Evolutionary conservation across 192 early-diverging fungal genomes (phyloP).

Genomic region (Coemansia sp.): DNA sequence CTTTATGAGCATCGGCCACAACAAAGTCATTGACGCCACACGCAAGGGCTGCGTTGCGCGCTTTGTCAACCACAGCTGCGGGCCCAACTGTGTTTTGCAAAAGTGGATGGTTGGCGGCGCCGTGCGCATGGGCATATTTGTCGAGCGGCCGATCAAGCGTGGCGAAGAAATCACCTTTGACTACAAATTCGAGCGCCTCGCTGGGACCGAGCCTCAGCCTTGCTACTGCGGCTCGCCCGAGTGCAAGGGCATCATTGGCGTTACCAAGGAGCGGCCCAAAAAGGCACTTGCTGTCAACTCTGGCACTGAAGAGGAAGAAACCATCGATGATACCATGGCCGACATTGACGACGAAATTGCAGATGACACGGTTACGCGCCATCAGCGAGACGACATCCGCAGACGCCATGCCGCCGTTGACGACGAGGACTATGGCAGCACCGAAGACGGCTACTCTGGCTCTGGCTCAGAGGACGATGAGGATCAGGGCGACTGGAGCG

Average conservation of each 20-base stretch:
- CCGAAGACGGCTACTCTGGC: conserved; percentile 34
- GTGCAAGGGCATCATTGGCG: conserved; percentile 92
- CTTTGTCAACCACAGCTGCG: conserved; percentile 98
- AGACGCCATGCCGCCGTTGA: conserved; percentile 49
- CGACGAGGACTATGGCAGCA: conserved; percentile 51
- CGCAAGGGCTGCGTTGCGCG: conserved; percentile 88
- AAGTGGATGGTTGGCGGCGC: conserved; percentile 95
- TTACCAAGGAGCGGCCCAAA: conserved; percentile 58
- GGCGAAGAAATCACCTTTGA: conserved; percentile 96
- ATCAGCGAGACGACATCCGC: conserved; percentile 56
- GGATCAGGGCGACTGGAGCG: conserved; percentile 9
- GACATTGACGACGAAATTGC: conserved; percentile 59
- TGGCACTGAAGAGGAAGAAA: conserved; percentile 22
- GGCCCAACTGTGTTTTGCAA: conserved; percentile 89
- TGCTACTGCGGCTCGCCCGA: conserved; percentile 88
- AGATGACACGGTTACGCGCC: conserved; percentile 54
- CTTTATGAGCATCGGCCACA: conserved; percentile 93
- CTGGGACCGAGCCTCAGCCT: conserved; percentile 77
- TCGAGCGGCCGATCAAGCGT: conserved; percentile 66
- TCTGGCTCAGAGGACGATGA: conserved; percentile 13
- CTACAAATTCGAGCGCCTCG: conserved; percentile 92
- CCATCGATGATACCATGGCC: conserved; percentile 54
- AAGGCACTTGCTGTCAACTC: neutral
- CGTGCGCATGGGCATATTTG: conserved; percentile 95
- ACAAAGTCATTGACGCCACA: conserved; percentile 95